phyloP scores from a whole-genome alignment of 441 rosid genomes.

The Gossypium schwendimanii region DNA sequence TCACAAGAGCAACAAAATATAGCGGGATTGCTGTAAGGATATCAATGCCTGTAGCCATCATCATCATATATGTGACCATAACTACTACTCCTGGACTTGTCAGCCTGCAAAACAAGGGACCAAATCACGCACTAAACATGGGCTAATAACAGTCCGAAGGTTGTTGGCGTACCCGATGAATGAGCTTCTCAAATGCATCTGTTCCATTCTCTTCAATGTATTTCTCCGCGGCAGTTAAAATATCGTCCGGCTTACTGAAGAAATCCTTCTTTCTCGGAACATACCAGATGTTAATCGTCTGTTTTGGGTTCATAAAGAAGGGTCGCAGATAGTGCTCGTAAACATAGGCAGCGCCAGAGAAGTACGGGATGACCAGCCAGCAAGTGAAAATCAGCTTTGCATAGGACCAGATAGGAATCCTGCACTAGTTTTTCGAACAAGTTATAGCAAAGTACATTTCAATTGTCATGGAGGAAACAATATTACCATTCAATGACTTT shows the following conservation, averaged over 20 bases:
- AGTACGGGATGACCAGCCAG: slow-evolving; percentile 92
- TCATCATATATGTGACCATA: slow-evolving; percentile 15
- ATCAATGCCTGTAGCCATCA: slow-evolving; percentile 25
- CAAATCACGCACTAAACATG: neutral
- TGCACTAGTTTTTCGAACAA: slow-evolving; percentile 17
- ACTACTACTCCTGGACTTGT: slow-evolving; percentile 41
- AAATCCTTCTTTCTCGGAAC: slow-evolving; percentile 58
- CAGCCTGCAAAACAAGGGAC: slow-evolving; percentile 38
- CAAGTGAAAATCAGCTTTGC: slow-evolving; percentile 74
- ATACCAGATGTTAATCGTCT: slow-evolving; percentile 74
- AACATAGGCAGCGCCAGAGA: slow-evolving; percentile 93
- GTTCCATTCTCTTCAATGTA: slow-evolving; percentile 85
- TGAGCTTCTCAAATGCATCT: slow-evolving; percentile 73
- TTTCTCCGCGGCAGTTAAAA: slow-evolving; percentile 75
- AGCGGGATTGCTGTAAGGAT: neutral
- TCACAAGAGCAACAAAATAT: neutral
- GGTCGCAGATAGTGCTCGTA: slow-evolving; percentile 82
- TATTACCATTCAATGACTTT: slow-evolving; percentile 75
- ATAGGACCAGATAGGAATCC: slow-evolving; percentile 88
- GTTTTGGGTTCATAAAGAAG: slow-evolving; percentile 55
- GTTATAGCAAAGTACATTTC: neutral
- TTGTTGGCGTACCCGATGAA: slow-evolving; percentile 42
- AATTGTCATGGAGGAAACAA: neutral
- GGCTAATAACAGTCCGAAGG: neutral
- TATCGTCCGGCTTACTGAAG: slow-evolving; percentile 58